Percentiles rank a stretch among this genome's conserved stretches.
phyloP scores from a whole-genome alignment of 257 asterid species.

The Buddleja alternifolia region DNA sequence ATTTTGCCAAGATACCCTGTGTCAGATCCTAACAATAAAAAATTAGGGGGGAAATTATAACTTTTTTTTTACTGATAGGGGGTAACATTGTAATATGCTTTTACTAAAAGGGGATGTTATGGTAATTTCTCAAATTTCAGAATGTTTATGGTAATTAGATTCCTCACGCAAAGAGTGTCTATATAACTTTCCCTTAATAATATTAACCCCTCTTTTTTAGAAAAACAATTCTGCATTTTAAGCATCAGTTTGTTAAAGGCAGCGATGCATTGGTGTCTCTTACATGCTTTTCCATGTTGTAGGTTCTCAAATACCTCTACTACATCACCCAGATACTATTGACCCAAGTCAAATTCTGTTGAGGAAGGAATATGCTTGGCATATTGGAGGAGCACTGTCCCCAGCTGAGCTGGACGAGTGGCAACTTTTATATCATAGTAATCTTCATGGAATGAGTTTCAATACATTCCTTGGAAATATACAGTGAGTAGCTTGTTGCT shows the following conservation, averaged over 20 bases:
- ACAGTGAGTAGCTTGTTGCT: slow-evolving; percentile 57
- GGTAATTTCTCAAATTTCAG: no score
- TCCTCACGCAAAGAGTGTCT: no score
- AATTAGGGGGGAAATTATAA: no score
- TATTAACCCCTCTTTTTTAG: neutral
- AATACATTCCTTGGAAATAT: slow-evolving; percentile 82
- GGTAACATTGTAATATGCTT: no score
- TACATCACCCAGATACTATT: slow-evolving; percentile 43
- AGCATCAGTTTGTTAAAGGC: slow-evolving; percentile 3
- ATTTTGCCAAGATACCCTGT: no score
- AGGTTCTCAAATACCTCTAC: slow-evolving; percentile 79
- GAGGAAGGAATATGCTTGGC: slow-evolving; percentile 90
- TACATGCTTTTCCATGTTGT: slow-evolving; percentile 31
- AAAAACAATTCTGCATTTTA: slow-evolving; percentile 5
- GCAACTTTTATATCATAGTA: slow-evolving; percentile 89
- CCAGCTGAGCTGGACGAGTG: slow-evolving; percentile 68
- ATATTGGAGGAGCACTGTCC: slow-evolving; percentile 81
- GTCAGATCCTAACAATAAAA: no score
- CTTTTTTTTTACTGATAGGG: no score
- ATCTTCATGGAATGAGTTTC: slow-evolving; percentile 80
- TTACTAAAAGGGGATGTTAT: no score
- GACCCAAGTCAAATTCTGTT: slow-evolving; percentile 62
- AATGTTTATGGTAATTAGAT: no score
- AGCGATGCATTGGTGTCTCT: neutral
- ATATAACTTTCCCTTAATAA: neutral